Conservation (phyloP, 495 filamentous ascomycete species). For the Xylaria acuta region DNA sequence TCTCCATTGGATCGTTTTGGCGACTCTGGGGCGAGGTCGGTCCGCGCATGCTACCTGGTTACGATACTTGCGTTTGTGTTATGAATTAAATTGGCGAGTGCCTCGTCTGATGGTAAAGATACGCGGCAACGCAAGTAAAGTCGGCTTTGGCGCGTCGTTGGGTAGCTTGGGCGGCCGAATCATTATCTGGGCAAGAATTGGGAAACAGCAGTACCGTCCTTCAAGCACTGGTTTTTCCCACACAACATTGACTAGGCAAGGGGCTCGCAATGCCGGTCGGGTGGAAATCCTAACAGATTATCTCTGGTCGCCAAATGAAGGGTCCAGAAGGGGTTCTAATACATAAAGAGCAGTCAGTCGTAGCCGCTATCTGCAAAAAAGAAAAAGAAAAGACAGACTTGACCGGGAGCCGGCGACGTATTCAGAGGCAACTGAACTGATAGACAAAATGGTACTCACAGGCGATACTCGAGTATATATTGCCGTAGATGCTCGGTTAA, state of each 20-base stretch:
- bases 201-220: not conserved
- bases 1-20: not conserved
- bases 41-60: constrained; percentile 25
- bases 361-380: not conserved
- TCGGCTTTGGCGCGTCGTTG: constrained; percentile 5
- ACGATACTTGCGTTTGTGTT: not conserved
- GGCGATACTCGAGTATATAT: not conserved
- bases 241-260: not conserved
- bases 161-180: not conserved
- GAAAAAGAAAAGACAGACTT: not conserved
- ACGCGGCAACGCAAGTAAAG: not conserved
- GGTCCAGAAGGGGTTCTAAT: not conserved
- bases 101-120: not conserved
- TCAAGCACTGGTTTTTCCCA: not conserved
- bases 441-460: not conserved
- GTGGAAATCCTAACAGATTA: not conserved
- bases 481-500: not conserved
- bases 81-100: not conserved
- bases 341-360: not conserved
- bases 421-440: not conserved
- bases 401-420: not conserved
- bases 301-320: not conserved
- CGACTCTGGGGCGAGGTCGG: not conserved
- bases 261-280: too few relatives aligned
- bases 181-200: not conserved